Evolutionary conservation across 257 asterid genomes (phyloP), one percentile per base, ranked within the genome.

Genomic region (Solanum pimpinellifolium): DNA sequence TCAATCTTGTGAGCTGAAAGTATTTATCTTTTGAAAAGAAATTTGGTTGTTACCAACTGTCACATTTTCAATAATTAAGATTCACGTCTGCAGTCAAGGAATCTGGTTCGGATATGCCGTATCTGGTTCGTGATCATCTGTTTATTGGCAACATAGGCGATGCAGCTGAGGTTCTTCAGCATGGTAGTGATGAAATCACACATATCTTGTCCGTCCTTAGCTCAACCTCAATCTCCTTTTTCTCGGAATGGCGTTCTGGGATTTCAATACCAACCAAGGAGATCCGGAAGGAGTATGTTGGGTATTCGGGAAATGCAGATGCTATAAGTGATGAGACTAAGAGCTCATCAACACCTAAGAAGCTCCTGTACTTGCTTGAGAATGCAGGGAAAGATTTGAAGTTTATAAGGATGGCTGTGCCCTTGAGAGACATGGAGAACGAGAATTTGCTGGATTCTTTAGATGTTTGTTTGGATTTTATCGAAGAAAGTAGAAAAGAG

Each of bases 141-240:
- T 94, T 92, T 60, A 93, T 97, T 83, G 98, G 98, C 41, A 93
- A 97, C 93, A 97, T 97, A 31, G 90, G 94, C 66, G 98, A 94
- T 73, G 99, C 99, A 25, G 99, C 97, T 2, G 98, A 97, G 83
- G 87, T 94, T 92, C 98, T 97, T 70, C 98, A 94, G 93, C 91
- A 93, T 65, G 98, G 96, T 44, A 95, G 95, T 86, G 90, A 90
- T 42, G 96, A 94, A 83, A 88, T 96, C 86, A 97, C 99, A 5
- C 99, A 95, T 73, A 89, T 97, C 83, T 82, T 97, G 59, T 96
- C 99, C 6, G 88, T 95, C 59, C 98, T 97, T 83, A 95, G 99
- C 90, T 96, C 99, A 5, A 94, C 93, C 41, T 95, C 98, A 65
- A 93, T 97, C 82, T 94, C 99, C 39, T 95, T 95, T 92, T 97